phyloP scores from a whole-genome alignment of 768 basidiomycete genomes.

The Leucosporidium yakuticum region DNA sequence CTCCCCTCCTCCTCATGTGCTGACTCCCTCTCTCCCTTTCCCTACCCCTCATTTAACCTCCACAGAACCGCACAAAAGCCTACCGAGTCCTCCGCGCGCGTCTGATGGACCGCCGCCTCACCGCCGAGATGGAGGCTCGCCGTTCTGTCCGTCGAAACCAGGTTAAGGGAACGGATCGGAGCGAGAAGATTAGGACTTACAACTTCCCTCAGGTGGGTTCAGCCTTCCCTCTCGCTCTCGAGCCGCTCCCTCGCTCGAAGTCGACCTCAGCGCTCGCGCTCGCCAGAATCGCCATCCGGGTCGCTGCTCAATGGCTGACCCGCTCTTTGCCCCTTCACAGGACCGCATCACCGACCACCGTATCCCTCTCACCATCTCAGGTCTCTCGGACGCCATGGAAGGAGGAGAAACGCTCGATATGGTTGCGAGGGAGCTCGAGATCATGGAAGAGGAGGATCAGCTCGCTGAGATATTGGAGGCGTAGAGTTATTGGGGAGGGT shows the following conservation, averaged over 20 bases:
- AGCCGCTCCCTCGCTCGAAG: no score
- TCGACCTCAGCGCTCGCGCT: no score
- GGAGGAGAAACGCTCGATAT: constrained; percentile 46
- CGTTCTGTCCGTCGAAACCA: constrained; percentile 66
- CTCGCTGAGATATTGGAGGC: constrained; percentile 15
- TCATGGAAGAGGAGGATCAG: constrained; percentile 20
- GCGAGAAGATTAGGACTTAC: constrained; percentile 93
- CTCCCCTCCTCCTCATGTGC: background rate
- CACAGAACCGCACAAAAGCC: constrained; percentile 82
- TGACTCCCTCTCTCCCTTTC: background rate
- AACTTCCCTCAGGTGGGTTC: constrained; percentile 72
- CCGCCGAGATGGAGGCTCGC: constrained; percentile 61
- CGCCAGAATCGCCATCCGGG: no score
- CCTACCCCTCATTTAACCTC: background rate
- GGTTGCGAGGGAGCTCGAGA: constrained; percentile 25
- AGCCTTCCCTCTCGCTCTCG: no score
- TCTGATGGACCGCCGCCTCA: constrained; percentile 72
- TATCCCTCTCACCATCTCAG: constrained; percentile 62
- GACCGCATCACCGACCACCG: constrained; percentile 91
- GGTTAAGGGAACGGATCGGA: constrained; percentile 74
- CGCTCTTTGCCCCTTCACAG: constrained; percentile 44
- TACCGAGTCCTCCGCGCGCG: constrained; percentile 83
- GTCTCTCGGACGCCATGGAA: constrained; percentile 47
- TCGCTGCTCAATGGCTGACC: constrained; percentile 5
- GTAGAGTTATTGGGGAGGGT: background rate